Conservation (phyloP, 805 yeast species). For the Zygosaccharomyces kombuchaensis region DNA sequence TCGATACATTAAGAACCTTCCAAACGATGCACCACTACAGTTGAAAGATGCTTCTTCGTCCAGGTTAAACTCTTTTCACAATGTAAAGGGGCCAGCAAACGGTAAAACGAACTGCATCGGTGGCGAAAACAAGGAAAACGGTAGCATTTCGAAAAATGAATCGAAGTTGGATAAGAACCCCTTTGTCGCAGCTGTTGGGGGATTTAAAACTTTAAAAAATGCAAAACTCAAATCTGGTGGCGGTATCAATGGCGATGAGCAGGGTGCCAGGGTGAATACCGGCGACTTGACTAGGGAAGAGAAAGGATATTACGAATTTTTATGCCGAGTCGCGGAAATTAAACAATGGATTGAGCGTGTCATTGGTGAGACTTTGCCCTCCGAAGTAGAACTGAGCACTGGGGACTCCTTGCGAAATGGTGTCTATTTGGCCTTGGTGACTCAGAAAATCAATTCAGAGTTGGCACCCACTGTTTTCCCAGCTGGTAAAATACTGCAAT, state of each 20-base stretch:
- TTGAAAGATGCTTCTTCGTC: conserved; percentile 26
- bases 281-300: conserved; percentile 18
- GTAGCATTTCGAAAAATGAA: background rate
- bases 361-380: conserved; percentile 52
- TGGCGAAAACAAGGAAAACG: conserved; percentile 1
- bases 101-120: background rate
- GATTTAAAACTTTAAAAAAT: background rate
- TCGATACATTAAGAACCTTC: conserved; percentile 29
- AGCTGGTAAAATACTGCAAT: conserved; percentile 63
- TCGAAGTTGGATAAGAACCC: background rate
- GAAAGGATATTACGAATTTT: conserved; percentile 63
- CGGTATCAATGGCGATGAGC: background rate
- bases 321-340: conserved; percentile 79
- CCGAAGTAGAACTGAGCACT: conserved; percentile 47
- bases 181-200: conserved; percentile 4
- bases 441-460: conserved; percentile 66
- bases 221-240: background rate
- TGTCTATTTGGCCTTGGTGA: conserved; percentile 73
- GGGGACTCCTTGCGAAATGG: conserved; percentile 77
- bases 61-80: conserved; percentile 18
- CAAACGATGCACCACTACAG: conserved; percentile 14
- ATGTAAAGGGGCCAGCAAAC: conserved; percentile 3
- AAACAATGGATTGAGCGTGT: conserved; percentile 72
- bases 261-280: background rate
- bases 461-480: conserved; percentile 51